Evolutionary conservation across 371 early-diverging fungal genomes (phyloP), one percentile per base, ranked within the genome.

Genomic region (Mortierella sp.): DNA sequence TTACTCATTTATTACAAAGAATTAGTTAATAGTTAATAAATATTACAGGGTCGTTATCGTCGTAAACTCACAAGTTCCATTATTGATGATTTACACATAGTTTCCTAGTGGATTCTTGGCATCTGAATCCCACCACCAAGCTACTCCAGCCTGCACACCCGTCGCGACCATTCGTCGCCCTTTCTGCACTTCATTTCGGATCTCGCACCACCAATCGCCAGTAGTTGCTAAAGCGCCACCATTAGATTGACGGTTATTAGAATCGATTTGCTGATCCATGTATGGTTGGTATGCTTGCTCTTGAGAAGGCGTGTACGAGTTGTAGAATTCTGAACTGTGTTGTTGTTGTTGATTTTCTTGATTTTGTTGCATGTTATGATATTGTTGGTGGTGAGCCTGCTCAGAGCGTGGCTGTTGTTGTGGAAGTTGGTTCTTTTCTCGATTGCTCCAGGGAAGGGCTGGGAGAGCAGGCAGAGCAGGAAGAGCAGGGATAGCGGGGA

Each of bases 121-220:
- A 13, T 72, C 72, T 1, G 72, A 64, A 31, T 72, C 78, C 73
- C 70, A 74, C 80, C 80, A 79, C 80, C 80, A 79, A 8, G 80
- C 80, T 7, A 79, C 80, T 5, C 80, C 80, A 8, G 56, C 80
- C 28, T 79, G 80, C 2, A 74, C 80, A 3, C 80, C 74, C 1
- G 80, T 74, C 29, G 73, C 49, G 13, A 79, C 80, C 63, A 79
- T 73, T 32, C 70, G 65, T 9, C 80, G 62, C 15, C 80, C 75
- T 35, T 66, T 69, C 58, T 79, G 80, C 55, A 79, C 60, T 22
- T 76, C 77, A 28, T 62, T 58, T 40, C 68, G 49, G 6, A 76
- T 32, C 19, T 72, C 77, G n/a, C 72, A 68, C 77, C 71, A 70
- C 67, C 64, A 70, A 23, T 57, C 59, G 22, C 67, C 64, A 4